A percentile compares a stretch with the other conserved stretches of the same genome.
Conservation (phyloP, 352 stramenopile species). For the Albugo candida region DNA sequence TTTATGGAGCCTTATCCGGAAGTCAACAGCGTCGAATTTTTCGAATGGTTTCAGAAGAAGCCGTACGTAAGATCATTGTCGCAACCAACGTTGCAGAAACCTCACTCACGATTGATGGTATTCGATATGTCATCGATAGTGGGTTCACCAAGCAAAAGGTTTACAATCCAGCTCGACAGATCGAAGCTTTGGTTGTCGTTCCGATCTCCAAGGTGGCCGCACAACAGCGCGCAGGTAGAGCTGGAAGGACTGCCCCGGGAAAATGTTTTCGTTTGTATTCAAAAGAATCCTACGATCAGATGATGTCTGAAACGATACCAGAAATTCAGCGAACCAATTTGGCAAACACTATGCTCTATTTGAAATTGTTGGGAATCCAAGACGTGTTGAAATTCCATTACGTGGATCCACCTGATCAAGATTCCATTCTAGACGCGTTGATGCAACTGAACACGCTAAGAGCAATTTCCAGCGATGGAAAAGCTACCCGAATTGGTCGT, state of each 20-base stretch:
- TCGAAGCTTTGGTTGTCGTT: conserved; percentile 80
- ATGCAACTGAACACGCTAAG: conserved; percentile 52
- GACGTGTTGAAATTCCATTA: conserved; percentile 54
- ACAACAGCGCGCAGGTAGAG: conserved; percentile 87
- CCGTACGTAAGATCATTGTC: conserved; percentile 72
- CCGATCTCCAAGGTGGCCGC: conserved; percentile 91
- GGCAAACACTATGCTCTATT: conserved; percentile 86
- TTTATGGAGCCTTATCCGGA: conserved; percentile 93
- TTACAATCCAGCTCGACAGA: conserved; percentile 53
- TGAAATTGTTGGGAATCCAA: conserved; percentile 50
- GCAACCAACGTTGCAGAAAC: conserved; percentile 91
- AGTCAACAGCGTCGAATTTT: conserved; percentile 89
- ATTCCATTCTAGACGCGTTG: conserved; percentile 52
- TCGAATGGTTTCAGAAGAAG: conserved; percentile 37
- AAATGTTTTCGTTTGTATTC: conserved; percentile 99
- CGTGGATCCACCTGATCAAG: conserved; percentile 43
- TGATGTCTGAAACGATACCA: conserved; percentile 95
- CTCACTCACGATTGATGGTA: conserved; percentile 97
- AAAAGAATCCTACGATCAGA: conserved; percentile 89
- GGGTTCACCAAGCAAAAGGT: conserved; percentile 87
- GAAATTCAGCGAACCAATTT: conserved; percentile 94
- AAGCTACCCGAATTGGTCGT: conserved; percentile 35
- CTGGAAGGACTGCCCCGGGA: conserved; percentile 88
- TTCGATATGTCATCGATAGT: conserved; percentile 63
- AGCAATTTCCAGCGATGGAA: conserved; percentile 25